phyloP scores from a whole-genome alignment of 1,139 yeast species.

The Yamadazyma kanchanaburiensis region DNA sequence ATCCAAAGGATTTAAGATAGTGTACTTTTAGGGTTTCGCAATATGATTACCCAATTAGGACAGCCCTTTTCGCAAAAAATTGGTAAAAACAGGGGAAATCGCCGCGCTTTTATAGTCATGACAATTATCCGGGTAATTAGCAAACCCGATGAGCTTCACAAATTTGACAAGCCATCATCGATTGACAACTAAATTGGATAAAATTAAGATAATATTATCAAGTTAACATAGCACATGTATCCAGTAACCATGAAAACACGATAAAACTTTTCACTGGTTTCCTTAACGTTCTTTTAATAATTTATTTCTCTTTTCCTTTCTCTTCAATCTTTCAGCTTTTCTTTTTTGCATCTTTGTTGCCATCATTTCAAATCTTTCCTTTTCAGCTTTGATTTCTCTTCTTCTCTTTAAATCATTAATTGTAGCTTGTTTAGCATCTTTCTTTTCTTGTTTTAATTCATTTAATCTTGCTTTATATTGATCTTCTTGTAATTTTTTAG shows the following conservation, averaged over 20 bases:
- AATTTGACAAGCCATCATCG: background rate
- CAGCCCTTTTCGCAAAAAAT: conserved; percentile 3
- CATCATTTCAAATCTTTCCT: conserved; percentile 66
- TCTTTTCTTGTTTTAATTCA: conserved; percentile 61
- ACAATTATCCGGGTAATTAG: conserved; percentile 8
- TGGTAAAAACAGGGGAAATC: conserved; percentile 6
- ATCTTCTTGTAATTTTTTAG: conserved; percentile 36
- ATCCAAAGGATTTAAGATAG: conserved; percentile 2
- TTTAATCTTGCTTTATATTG: conserved; percentile 53
- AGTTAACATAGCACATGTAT: too few species aligned
- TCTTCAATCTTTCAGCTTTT: conserved; percentile 74
- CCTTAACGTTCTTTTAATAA: conserved; percentile 66
- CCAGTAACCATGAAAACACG: too few species aligned
- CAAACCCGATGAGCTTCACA: background rate
- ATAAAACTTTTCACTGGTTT: too few species aligned
- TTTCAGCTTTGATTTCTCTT: conserved; percentile 67
- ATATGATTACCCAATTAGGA: conserved; percentile 7
- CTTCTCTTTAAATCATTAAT: conserved; percentile 58
- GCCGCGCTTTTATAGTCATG: conserved; percentile 8
- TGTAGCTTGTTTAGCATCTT: conserved; percentile 45
- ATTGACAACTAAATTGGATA: too few species aligned
- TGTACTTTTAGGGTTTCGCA: conserved; percentile 3
- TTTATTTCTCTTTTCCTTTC: conserved; percentile 80
- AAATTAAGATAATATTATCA: too few species aligned
- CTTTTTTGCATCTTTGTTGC: conserved; percentile 76